A percentile compares a stretch with the other conserved stretches of the same genome.
Evolutionary conservation across 352 stramenopile genomes (phyloP).

Genomic region (Globisporangium canariense): DNA sequence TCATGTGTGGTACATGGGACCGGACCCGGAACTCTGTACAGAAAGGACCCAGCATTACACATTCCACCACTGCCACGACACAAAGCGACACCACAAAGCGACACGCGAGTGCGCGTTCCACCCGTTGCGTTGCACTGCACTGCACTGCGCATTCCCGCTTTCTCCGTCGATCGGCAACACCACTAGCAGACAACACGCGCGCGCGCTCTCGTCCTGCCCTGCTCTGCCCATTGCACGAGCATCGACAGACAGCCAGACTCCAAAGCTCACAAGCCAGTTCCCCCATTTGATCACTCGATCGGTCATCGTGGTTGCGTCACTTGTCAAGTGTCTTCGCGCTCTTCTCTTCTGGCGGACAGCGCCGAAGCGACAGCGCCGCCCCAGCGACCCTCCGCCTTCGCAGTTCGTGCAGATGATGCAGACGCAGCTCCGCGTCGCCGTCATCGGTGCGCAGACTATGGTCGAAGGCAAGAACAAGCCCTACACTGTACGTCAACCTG

Average conservation of each 20-base stretch:
- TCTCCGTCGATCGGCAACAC: not conserved
- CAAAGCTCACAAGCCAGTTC: not conserved
- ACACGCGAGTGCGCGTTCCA: constrained; percentile 3
- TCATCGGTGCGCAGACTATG: constrained; percentile 63
- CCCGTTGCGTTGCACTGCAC: not conserved
- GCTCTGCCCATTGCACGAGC: not conserved
- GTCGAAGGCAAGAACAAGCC: constrained; percentile 28
- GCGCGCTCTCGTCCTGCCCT: no score
- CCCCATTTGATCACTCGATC: not conserved
- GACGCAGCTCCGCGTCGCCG: constrained; percentile 49
- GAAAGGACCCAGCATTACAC: not conserved
- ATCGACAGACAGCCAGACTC: not conserved
- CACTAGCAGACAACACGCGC: not conserved
- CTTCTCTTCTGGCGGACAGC: constrained; percentile 6
- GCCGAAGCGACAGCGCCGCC: not conserved
- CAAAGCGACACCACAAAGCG: not conserved
- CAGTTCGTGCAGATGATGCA: constrained; percentile 18
- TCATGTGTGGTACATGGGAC: not conserved
- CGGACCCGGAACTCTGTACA: not conserved
- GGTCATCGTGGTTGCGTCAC: constrained; percentile 7
- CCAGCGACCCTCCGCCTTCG: not conserved
- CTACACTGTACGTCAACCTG: constrained; percentile 40
- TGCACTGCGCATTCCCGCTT: not conserved
- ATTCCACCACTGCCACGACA: not conserved
- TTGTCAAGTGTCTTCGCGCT: not conserved